A percentile compares a stretch with the other conserved stretches of the same genome.
phyloP scores from a whole-genome alignment of 2,329 filamentous ascomycete genomes.

The Huntiella abstrusa region DNA sequence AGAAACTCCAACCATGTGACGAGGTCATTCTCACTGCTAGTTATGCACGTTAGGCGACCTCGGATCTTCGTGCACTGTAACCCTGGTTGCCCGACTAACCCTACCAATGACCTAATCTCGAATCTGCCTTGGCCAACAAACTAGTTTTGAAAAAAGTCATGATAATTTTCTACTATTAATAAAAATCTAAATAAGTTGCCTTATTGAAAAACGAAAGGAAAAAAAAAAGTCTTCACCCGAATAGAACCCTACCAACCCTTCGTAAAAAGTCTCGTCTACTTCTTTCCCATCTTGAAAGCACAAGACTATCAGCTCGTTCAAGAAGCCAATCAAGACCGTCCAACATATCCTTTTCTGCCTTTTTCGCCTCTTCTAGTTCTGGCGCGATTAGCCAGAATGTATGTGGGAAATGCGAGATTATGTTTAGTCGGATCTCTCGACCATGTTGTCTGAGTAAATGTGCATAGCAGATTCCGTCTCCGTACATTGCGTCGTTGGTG shows the following conservation, averaged over 20 bases:
- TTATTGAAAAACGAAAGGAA: neutral
- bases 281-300: neutral
- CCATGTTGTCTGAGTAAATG: constrained; percentile 22
- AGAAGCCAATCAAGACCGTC: constrained; percentile 23
- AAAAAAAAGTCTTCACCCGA: neutral
- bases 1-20: no score
- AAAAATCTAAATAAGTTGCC: neutral
- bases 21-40: no score
- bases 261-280: neutral
- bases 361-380: constrained; percentile 21
- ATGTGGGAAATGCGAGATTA: constrained; percentile 29
- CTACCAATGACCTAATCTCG: no score
- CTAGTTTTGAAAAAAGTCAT: no score
- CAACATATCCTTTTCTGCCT: constrained; percentile 25
- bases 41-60: no score
- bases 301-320: neutral
- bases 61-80: no score
- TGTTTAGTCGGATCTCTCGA: constrained; percentile 23
- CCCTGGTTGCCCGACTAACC: no score
- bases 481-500: constrained; percentile 32
- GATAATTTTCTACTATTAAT: no score
- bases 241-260: neutral
- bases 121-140: no score
- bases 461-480: constrained; percentile 31
- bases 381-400: constrained; percentile 33